Conservation (phyloP, 129 eudicot genomes). For the Artemisia tridentata region DNA sequence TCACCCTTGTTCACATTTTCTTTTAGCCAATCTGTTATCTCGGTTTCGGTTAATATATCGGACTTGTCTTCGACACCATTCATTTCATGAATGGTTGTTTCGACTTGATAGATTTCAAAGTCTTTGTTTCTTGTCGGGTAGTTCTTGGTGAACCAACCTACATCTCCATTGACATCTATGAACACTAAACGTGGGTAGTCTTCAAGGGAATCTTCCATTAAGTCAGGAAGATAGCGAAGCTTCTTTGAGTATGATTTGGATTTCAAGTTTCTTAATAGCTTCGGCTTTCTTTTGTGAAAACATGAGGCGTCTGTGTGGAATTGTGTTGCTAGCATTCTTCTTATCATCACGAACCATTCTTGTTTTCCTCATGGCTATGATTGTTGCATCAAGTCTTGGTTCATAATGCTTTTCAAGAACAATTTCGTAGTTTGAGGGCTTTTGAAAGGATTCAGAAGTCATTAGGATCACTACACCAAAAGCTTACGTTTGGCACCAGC, state of each 20-base stretch:
- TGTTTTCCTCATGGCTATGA: conserved; percentile 44
- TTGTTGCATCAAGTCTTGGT: conserved; percentile 24
- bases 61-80: background rate
- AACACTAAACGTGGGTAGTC: conserved; percentile 61
- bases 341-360: background rate
- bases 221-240: conserved; percentile 50
- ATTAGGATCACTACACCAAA: too few relatives aligned
- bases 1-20: conserved; percentile 61
- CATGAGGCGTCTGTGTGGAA: conserved; percentile 19
- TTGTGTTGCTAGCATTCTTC: background rate
- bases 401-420: conserved; percentile 35
- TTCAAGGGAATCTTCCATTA: conserved; percentile 54
- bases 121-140: conserved; percentile 59
- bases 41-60: conserved; percentile 22
- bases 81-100: conserved; percentile 30
- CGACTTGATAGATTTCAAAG: conserved; percentile 50
- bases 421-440: conserved; percentile 38
- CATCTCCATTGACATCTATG: conserved; percentile 48
- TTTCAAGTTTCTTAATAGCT: conserved; percentile 48
- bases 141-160: conserved; percentile 55
- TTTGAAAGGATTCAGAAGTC: conserved; percentile 20
- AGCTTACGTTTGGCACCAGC: too few relatives aligned
- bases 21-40: conserved; percentile 56
- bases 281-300: conserved; percentile 43
- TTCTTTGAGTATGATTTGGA: conserved; percentile 30